A percentile compares a stretch with the other conserved stretches of the same genome.
These are phyloP conservation scores for Lipomyces anomalus DNA, from an alignment of 805 yeast genomes.

Conservation along the genomic window DNA sequence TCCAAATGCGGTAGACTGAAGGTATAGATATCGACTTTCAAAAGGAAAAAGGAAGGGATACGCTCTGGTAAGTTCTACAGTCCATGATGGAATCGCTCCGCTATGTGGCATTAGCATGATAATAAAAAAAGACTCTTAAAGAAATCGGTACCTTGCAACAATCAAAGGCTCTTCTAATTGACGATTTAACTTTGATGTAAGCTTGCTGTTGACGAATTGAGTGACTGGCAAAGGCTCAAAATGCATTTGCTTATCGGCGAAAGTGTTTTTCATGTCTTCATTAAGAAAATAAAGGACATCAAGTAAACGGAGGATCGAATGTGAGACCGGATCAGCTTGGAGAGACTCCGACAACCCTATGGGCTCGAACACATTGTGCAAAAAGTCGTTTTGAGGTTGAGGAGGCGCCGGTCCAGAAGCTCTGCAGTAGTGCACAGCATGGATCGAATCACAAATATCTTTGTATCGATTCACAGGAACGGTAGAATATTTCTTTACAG, in stretches of 20 bases:
- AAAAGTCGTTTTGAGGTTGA: not conserved
- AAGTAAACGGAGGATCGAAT: constrained; percentile 27
- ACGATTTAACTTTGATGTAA: constrained; percentile 78
- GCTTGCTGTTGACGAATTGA: constrained; percentile 64
- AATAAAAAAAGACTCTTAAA: too few relatives aligned
- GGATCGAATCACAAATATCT: constrained; percentile 1
- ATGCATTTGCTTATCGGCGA: constrained; percentile 8
- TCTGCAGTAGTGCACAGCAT: constrained; percentile 8
- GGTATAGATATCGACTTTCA: constrained; percentile 67
- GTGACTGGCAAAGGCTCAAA: constrained; percentile 19
- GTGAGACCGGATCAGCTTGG: constrained; percentile 12
- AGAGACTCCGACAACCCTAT: constrained; percentile 10
- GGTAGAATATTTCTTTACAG: constrained; percentile 44
- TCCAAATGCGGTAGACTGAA: constrained; percentile 88
- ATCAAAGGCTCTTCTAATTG: constrained; percentile 86
- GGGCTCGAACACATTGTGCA: constrained; percentile 10
- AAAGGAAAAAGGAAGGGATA: constrained; percentile 82
- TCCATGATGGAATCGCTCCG: too few relatives aligned
- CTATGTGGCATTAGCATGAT: too few relatives aligned
- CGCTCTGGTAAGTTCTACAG: constrained; percentile 60
- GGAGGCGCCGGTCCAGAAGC: constrained; percentile 17
- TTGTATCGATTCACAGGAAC: constrained; percentile 23
- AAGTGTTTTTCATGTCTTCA: constrained; percentile 21
- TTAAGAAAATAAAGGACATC: constrained; percentile 29
- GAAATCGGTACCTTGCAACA: constrained; percentile 70